A percentile compares a stretch with the other conserved stretches of the same genome.
Evolutionary conservation across 2,329 filamentous ascomycete genomes (phyloP).

Genomic region (Cladobotryum protrusum): DNA sequence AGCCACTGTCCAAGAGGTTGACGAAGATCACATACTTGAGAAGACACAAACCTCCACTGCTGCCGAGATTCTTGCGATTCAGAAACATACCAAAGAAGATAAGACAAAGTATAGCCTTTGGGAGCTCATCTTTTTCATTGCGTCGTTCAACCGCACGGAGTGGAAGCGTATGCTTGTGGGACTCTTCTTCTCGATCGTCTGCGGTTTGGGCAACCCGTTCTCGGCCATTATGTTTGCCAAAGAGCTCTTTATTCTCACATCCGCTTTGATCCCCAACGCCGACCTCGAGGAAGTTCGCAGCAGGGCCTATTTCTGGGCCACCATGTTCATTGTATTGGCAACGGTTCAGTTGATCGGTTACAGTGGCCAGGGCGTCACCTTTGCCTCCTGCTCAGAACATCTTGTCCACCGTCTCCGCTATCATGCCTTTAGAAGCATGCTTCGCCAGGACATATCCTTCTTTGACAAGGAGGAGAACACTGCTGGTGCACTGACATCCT

Average conservation of each 20-base stretch:
- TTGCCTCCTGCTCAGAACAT: constrained; percentile 73
- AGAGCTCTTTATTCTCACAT: constrained; percentile 20
- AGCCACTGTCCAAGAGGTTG: constrained; percentile 32
- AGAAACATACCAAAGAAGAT: constrained; percentile 38
- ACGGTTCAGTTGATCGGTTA: constrained; percentile 66
- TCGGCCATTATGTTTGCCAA: background rate
- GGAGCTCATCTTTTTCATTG: constrained; percentile 57
- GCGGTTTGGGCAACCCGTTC: background rate
- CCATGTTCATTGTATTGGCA: constrained; percentile 84
- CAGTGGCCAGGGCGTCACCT: constrained; percentile 60
- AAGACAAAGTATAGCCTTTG: constrained; percentile 41
- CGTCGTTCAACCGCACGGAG: background rate
- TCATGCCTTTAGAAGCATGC: constrained; percentile 22
- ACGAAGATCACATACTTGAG: constrained; percentile 57
- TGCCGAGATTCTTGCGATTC: constrained; percentile 53
- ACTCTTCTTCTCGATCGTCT: background rate
- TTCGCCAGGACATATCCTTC: constrained; percentile 37
- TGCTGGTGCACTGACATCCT: constrained; percentile 27
- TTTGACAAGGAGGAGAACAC: constrained; percentile 29
- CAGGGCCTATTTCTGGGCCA: constrained; percentile 78
- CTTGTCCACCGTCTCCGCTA: constrained; percentile 72
- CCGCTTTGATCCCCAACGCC: constrained; percentile 33
- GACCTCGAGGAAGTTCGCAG: constrained; percentile 53
- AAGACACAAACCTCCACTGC: constrained; percentile 50
- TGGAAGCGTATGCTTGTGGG: background rate